Evolutionary conservation across 2,329 filamentous ascomycete genomes (phyloP).

Genomic region (Hymenoscyphus occultus): DNA sequence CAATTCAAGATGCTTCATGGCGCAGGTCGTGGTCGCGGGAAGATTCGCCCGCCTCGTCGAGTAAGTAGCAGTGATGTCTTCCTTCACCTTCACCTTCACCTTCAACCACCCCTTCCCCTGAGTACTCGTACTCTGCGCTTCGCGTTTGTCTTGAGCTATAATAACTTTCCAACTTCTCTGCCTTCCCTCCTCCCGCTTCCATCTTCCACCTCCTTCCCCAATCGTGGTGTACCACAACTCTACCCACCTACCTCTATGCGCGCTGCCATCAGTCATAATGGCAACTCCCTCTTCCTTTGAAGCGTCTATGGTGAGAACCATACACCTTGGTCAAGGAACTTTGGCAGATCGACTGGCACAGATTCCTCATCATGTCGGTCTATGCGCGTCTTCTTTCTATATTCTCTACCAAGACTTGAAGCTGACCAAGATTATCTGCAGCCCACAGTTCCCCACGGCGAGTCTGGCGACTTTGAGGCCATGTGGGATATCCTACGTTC

Average conservation of each 20-base stretch:
- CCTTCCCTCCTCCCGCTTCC: background rate
- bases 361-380: background rate
- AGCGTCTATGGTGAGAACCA: background rate
- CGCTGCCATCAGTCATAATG: background rate
- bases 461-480: constrained; percentile 75
- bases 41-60: constrained; percentile 65
- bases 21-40: constrained; percentile 50
- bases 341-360: background rate
- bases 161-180: too few species aligned
- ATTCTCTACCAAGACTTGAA: background rate
- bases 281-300: background rate
- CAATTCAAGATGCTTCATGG: background rate
- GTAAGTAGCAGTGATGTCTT: constrained; percentile 46
- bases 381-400: background rate
- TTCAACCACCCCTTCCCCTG: background rate
- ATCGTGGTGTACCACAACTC: background rate
- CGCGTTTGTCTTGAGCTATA: background rate
- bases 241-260: background rate
- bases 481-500: constrained; percentile 76
- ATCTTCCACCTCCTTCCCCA: background rate
- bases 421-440: constrained; percentile 8
- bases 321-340: background rate
- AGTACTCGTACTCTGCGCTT: background rate
- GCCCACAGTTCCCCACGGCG: constrained; percentile 49
- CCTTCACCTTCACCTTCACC: constrained; percentile 12